These are phyloP conservation scores for Aspergillus sp. DNA, from an alignment of 2,329 filamentous ascomycete species.

Conservation along the genomic window DNA sequence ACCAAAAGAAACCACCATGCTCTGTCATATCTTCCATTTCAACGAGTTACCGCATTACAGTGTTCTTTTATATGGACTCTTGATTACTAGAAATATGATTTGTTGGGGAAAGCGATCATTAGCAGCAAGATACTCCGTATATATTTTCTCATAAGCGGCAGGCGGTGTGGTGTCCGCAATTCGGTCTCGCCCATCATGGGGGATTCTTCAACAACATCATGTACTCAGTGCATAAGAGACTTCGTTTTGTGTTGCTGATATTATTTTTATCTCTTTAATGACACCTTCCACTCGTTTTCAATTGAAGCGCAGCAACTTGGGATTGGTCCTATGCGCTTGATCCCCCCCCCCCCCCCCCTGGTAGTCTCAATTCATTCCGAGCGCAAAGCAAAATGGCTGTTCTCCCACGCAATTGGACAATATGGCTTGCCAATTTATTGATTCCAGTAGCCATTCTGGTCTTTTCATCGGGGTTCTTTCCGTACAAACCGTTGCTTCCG, in stretches of 20 bases:
- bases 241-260: too few species aligned
- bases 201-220: too few species aligned
- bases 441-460: constrained; percentile 66
- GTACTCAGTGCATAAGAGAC: too few species aligned
- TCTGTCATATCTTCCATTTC: neutral
- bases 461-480: constrained; percentile 92
- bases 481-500: constrained; percentile 88
- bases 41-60: neutral
- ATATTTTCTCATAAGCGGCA: neutral
- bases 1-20: neutral
- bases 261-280: too few species aligned
- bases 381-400: constrained; percentile 14
- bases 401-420: constrained; percentile 28
- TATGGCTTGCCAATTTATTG: constrained; percentile 66
- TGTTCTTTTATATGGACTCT: neutral
- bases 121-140: neutral
- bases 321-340: neutral
- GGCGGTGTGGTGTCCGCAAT: neutral
- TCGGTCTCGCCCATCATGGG: neutral
- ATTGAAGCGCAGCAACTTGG: neutral
- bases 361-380: neutral
- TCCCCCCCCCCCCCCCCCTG: neutral
- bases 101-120: neutral
- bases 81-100: neutral
- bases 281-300: too few species aligned